These are phyloP conservation scores for Boletus smithii DNA, from an alignment of 1,284 basidiomycete species.

Conservation along the genomic window DNA sequence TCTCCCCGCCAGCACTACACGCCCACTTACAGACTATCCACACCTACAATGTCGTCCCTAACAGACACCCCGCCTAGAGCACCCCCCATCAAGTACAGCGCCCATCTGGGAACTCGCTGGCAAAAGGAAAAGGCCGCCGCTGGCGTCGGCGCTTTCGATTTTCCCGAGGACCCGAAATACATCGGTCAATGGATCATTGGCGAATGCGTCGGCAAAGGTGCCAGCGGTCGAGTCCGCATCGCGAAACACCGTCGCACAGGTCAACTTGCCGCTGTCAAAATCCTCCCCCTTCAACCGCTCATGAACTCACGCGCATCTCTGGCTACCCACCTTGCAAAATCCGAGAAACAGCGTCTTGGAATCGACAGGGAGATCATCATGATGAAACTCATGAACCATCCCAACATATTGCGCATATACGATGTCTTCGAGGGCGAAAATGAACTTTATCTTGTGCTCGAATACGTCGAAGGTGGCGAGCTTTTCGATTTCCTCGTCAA, in stretches of 20 bases:
- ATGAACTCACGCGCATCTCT: constrained; percentile 76
- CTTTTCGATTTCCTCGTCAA: constrained; percentile 97
- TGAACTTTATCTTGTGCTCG: constrained; percentile 92
- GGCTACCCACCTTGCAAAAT: constrained; percentile 69
- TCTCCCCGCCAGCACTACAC: constrained; percentile 4
- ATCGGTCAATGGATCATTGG: constrained; percentile 87
- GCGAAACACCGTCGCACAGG: constrained; percentile 87
- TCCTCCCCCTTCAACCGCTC: constrained; percentile 86
- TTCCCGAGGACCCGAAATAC: constrained; percentile 68
- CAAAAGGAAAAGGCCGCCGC: constrained; percentile 78
- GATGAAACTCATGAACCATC: constrained; percentile 99
- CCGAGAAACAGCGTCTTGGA: constrained; percentile 87
- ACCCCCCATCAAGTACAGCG: constrained; percentile 62
- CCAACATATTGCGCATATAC: constrained; percentile 93
- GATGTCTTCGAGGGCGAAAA: constrained; percentile 95
- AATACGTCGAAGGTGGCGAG: constrained; percentile 97
- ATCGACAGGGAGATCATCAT: constrained; percentile 98
- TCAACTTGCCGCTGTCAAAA: constrained; percentile 96
- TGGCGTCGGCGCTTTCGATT: constrained; percentile 63
- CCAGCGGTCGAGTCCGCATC: constrained; percentile 93
- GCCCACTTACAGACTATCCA: constrained; percentile 22
- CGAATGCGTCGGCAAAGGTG: constrained; percentile 93
- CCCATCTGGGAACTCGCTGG: constrained; percentile 76
- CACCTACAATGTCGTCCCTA: constrained; percentile 39
- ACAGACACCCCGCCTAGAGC: constrained; percentile 59